A percentile compares a stretch with the other conserved stretches of the same genome.
phyloP scores from a whole-genome alignment of 129 eudicot genomes.

The Heracleum sosnowskyi region DNA sequence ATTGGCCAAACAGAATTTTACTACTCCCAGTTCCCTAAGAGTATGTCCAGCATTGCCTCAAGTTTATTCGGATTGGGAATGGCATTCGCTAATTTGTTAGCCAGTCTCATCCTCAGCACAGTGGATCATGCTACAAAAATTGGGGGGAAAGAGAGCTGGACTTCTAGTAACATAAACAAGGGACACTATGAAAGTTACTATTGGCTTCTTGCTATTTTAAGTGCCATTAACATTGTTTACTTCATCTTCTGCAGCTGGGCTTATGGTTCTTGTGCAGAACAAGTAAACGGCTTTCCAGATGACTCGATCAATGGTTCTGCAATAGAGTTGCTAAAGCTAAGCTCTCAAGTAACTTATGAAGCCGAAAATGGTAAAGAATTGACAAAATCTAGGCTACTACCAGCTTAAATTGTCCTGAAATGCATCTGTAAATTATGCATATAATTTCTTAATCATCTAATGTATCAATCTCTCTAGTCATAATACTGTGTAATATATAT shows the following conservation, averaged over 20 bases:
- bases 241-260: conserved; percentile 45
- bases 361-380: not conserved
- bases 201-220: conserved; percentile 63
- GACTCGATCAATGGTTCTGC: not conserved
- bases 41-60: conserved; percentile 82
- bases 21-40: conserved; percentile 70
- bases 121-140: conserved; percentile 46
- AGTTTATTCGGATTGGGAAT: conserved; percentile 46
- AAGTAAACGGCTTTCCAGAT: conserved; percentile 11
- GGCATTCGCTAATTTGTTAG: conserved; percentile 51
- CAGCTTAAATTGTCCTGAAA: not conserved
- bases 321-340: conserved; percentile 3
- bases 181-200: conserved; percentile 68
- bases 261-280: conserved; percentile 52
- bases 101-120: conserved; percentile 45
- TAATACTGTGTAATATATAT: not conserved
- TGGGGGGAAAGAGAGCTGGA: conserved; percentile 66
- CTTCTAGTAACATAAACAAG: conserved; percentile 56
- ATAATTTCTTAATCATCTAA: not conserved
- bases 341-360: not conserved
- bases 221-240: conserved; percentile 41
- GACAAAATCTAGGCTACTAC: not conserved
- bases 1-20: conserved; percentile 71
- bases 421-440: no score
- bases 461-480: not conserved